Conservation (phyloP, 305 asterid species). For the Rubia tinctorum region DNA sequence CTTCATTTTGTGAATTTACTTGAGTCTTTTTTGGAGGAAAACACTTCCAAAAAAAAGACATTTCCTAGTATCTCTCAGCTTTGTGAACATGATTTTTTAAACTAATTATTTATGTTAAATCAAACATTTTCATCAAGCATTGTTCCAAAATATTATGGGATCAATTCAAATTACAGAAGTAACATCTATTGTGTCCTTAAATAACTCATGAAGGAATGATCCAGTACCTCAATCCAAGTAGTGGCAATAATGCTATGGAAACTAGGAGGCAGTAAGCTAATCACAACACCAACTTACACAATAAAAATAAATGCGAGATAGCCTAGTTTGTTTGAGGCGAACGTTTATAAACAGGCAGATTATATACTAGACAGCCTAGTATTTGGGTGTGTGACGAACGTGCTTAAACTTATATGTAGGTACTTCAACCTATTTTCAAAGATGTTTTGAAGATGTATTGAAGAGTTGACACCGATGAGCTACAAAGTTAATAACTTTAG, state of each 20-base stretch:
- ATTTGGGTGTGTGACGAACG: too few relatives aligned
- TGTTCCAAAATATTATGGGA: neutral
- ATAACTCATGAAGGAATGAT: slow-evolving; percentile 7
- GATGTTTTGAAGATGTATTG: too few relatives aligned
- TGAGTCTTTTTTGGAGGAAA: neutral
- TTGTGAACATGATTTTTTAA: neutral
- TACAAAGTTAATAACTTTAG: neutral
- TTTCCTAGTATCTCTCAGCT: neutral
- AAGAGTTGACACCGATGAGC: neutral
- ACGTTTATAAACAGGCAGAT: too few relatives aligned
- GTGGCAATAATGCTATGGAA: slow-evolving; percentile 71
- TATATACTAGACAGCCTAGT: too few relatives aligned
- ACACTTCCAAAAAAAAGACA: neutral
- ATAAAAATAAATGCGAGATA: slow-evolving; percentile 10
- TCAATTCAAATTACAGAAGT: neutral
- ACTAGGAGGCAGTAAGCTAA: slow-evolving; percentile 93
- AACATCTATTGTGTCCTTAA: neutral
- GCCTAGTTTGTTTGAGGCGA: too few relatives aligned
- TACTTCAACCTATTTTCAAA: too few relatives aligned
- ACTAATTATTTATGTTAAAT: neutral
- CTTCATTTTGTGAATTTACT: neutral
- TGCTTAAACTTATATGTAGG: too few relatives aligned
- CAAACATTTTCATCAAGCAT: neutral
- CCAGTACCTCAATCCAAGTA: slow-evolving; percentile 77
- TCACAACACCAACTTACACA: slow-evolving; percentile 81